A percentile compares a stretch with the other conserved stretches of the same genome.
Conservation (phyloP, 306 rosid genomes). For the Fragaria nilgerrensis region DNA sequence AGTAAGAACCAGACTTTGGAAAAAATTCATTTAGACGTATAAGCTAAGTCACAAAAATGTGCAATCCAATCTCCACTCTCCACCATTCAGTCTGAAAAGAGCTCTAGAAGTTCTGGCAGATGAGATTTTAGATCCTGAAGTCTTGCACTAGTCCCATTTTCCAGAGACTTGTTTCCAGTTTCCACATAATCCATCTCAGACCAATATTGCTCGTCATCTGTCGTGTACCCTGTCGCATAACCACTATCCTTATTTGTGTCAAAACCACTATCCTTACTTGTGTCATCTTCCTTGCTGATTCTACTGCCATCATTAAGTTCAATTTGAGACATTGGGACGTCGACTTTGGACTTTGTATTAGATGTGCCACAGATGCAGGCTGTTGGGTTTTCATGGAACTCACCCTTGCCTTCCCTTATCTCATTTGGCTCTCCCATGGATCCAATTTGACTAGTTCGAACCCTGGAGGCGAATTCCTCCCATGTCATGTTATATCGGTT, state of each 20-base stretch:
- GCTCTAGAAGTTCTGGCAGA: slow-evolving; percentile 58
- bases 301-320: slow-evolving; percentile 25
- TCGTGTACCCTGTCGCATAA: slow-evolving; percentile 20
- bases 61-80: not conserved
- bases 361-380: slow-evolving; percentile 70
- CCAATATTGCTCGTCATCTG: slow-evolving; percentile 53
- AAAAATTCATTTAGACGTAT: slow-evolving; percentile 9
- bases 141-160: slow-evolving; percentile 21
- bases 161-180: slow-evolving; percentile 23
- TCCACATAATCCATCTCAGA: slow-evolving; percentile 44
- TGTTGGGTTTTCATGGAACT: slow-evolving; percentile 82
- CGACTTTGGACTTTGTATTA: slow-evolving; percentile 18
- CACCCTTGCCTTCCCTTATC: slow-evolving; percentile 62
- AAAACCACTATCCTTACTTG: not conserved
- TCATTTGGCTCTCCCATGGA: slow-evolving; percentile 94
- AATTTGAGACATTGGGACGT: slow-evolving; percentile 17
- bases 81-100: slow-evolving; percentile 57
- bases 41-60: slow-evolving; percentile 1
- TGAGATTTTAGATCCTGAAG: slow-evolving; percentile 34
- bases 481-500: slow-evolving; percentile 56
- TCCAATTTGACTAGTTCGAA: slow-evolving; percentile 67
- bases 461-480: slow-evolving; percentile 67
- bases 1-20: slow-evolving; percentile 24
- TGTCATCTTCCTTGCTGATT: slow-evolving; percentile 17
- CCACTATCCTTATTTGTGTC: not conserved